Evolutionary conservation across 1,284 basidiomycete species (phyloP), one percentile per base, ranked within the genome.

Genomic region (Testicularia cyperi): DNA sequence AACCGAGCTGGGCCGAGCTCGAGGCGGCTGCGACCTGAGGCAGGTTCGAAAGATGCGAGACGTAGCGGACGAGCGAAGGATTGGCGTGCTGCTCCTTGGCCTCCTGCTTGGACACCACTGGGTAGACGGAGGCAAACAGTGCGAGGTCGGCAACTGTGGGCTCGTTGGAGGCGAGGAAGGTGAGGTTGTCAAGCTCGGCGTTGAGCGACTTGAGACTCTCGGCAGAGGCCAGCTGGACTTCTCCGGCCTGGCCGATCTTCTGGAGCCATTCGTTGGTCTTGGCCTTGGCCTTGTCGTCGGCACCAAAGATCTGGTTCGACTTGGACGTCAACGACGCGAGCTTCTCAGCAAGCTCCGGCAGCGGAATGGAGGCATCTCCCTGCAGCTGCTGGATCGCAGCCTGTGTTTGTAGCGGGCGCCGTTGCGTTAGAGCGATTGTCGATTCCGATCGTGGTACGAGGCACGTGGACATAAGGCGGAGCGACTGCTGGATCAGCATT

Each of bases 81-180:
- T 55, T 54, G 26, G 67, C 60, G 36, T 76, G 68, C 55, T 76
- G 74, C 16, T 64, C 56, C 18, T 62, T 35, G 9, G 70, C 49
- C 10, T 65, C 44, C n/a, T 68, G 52, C 38, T 67, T 65, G 16
- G 70, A 65, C 3, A 74, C 57, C 15, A 58, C 28, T n/a, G 68
- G 62, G 45, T 74, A 68, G 23, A 74, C 58, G 31, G 64, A 61
- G 5, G 71, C 68, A 26, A 75, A 72, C 22, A 76, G 69, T 12
- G 73, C 66, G 32, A 72, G 60, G 51, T 76, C 74, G 21, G 74
- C 74, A 1, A 68, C 66, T 5, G 72, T 74, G 20, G 68, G 67
- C 39, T 49, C 38, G 41, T 72, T 68, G 12, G 57, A 44, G 15
- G 61, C 60, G 16, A 74, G 43, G 49, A 65, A 74, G 10, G 72